These are phyloP conservation scores for Paxillus rubicundulus DNA, from an alignment of 768 basidiomycete genomes.

Conservation along the genomic window DNA sequence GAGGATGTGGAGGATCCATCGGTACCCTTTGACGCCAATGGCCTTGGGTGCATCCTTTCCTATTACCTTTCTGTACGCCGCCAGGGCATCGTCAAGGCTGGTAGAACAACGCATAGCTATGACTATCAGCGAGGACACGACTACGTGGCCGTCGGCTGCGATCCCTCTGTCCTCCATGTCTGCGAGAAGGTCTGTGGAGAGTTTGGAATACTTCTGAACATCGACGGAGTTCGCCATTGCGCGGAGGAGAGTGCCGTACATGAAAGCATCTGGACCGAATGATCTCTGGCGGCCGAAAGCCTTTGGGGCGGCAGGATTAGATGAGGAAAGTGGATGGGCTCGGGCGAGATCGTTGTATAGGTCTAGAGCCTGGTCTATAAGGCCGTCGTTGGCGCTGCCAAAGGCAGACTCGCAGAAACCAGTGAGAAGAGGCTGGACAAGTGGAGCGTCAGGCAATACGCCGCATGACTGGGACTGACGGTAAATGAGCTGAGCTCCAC, in stretches of 20 bases:
- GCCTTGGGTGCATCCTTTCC: conserved; percentile 23
- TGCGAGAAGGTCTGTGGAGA: conserved; percentile 50
- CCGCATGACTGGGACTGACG: conserved; percentile 41
- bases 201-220: conserved; percentile 45
- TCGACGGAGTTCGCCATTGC: conserved; percentile 46
- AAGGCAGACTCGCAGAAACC: conserved; percentile 43
- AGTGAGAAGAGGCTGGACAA: conserved; percentile 56
- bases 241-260: conserved; percentile 55
- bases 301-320: conserved; percentile 9
- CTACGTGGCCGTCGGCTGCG: conserved; percentile 41
- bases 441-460: conserved; percentile 45
- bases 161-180: conserved; percentile 63
- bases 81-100: conserved; percentile 57
- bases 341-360: conserved; percentile 49
- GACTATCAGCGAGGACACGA: conserved; percentile 52
- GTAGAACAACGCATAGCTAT: conserved; percentile 64
- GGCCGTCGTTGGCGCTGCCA: conserved; percentile 36
- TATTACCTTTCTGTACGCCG: conserved; percentile 50
- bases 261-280: conserved; percentile 45
- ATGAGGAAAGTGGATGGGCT: conserved; percentile 26
- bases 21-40: conserved; percentile 60
- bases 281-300: conserved; percentile 34
- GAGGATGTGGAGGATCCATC: conserved; percentile 62
- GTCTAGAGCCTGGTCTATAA: conserved; percentile 51
- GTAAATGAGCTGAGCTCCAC: conserved; percentile 50